phyloP scores from a whole-genome alignment of 2,329 filamentous ascomycete species.

The Cucurbitaria berberidis region DNA sequence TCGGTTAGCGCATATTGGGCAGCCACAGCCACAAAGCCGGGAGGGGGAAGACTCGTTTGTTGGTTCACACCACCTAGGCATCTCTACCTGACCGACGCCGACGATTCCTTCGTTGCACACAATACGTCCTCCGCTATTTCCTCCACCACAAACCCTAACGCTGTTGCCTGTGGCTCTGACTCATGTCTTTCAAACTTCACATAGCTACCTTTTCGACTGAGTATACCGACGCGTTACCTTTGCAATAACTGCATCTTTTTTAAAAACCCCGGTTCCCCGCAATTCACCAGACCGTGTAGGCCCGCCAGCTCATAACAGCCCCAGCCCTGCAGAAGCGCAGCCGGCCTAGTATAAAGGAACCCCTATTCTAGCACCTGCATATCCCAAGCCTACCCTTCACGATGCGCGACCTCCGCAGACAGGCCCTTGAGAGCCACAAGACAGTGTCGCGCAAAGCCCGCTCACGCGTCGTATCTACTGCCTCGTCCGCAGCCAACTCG shows the following conservation, averaged over 20 bases:
- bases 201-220: slow-evolving; percentile 33
- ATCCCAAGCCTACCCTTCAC: slow-evolving; percentile 3
- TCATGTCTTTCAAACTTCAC: slow-evolving; percentile 45
- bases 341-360: not conserved
- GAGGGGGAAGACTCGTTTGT: slow-evolving; percentile 14
- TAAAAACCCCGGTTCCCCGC: slow-evolving; percentile 28
- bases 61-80: slow-evolving; percentile 8
- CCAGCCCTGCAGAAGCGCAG: slow-evolving; percentile 12
- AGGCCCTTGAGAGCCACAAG: slow-evolving; percentile 74
- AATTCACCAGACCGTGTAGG: slow-evolving; percentile 24
- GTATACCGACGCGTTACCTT: slow-evolving; percentile 39
- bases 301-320: slow-evolving; percentile 14
- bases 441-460: slow-evolving; percentile 73
- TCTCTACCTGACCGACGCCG: not conserved
- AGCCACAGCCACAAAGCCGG: slow-evolving; percentile 11
- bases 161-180: slow-evolving; percentile 31
- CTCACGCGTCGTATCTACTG: slow-evolving; percentile 62
- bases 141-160: slow-evolving; percentile 2
- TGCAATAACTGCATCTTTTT: slow-evolving; percentile 38
- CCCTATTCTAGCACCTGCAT: slow-evolving; percentile 19
- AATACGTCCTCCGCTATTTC: slow-evolving; percentile 9
- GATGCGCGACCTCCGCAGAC: slow-evolving; percentile 70
- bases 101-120: slow-evolving; percentile 12
- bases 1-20: slow-evolving; percentile 21
- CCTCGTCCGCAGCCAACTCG: slow-evolving; percentile 63